A percentile compares a stretch with the other conserved stretches of the same genome.
Evolutionary conservation across 2,329 filamentous ascomycete genomes (phyloP).

Genomic region (Phoma sp.): DNA sequence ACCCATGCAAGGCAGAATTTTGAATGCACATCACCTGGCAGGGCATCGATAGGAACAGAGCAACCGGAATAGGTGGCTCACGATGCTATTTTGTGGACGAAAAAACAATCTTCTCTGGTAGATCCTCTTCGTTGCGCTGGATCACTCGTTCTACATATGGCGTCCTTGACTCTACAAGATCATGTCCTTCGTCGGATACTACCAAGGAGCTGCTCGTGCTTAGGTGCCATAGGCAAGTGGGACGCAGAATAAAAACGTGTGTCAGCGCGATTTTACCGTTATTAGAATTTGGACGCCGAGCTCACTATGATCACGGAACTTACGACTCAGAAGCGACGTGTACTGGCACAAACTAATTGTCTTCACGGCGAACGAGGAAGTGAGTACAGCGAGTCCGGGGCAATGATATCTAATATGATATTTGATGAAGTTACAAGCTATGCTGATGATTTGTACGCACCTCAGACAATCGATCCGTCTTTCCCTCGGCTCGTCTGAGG

Average conservation of each 20-base stretch:
- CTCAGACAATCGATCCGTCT: conserved; percentile 10
- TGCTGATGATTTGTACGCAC: background rate
- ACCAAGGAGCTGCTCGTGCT: too few species aligned
- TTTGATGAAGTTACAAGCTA: background rate
- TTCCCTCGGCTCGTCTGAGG: conserved; percentile 4
- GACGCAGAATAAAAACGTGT: too few species aligned
- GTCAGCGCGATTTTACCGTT: too few species aligned
- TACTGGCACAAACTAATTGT: too few species aligned
- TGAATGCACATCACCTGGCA: background rate
- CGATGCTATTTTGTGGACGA: background rate
- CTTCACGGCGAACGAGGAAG: background rate
- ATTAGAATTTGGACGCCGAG: too few species aligned
- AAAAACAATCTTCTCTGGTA: background rate
- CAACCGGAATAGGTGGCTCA: background rate
- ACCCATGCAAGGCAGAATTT: conserved; percentile 5
- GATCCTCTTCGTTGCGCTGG: too few species aligned
- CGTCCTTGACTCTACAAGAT: too few species aligned
- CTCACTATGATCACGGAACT: too few species aligned
- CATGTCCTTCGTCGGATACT: too few species aligned
- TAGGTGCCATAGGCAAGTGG: too few species aligned
- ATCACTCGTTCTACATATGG: too few species aligned
- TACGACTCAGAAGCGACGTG: too few species aligned
- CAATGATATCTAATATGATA: background rate
- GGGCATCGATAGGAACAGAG: background rate
- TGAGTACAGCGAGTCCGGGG: background rate